Evolutionary conservation across 306 rosid genomes (phyloP).

Genomic region (Citrullus amarus): DNA sequence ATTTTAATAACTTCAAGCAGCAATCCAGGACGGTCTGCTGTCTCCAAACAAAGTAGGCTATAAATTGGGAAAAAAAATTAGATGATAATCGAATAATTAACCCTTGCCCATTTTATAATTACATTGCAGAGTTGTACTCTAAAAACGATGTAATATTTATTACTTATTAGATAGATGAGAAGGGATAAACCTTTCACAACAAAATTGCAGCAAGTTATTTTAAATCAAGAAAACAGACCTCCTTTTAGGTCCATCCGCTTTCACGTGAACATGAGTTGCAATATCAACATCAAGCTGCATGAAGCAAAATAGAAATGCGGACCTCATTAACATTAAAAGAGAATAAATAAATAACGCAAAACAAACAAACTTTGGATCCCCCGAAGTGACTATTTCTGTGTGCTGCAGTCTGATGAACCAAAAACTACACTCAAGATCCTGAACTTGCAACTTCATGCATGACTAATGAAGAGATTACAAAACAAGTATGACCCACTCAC

Average conservation of each 20-base stretch:
- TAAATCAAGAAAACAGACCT: conserved; percentile 45
- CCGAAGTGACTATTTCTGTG: not conserved
- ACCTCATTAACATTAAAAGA: not conserved
- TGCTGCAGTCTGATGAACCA: not conserved
- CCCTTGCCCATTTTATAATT: not conserved
- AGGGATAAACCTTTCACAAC: not conserved
- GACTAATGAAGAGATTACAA: not conserved
- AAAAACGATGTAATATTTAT: not conserved
- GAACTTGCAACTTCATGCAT: not conserved
- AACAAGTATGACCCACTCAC: not conserved
- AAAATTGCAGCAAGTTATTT: not conserved
- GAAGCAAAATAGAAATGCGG: conserved; percentile 9
- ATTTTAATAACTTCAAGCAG: conserved; percentile 74
- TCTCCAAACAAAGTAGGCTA: conserved; percentile 85
- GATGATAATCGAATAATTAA: conserved; percentile 15
- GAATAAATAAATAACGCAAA: too few species aligned
- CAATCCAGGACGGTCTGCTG: conserved; percentile 88
- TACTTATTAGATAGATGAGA: not conserved
- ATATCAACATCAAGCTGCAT: conserved; percentile 64
- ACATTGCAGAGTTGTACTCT: not conserved
- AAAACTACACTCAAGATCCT: not conserved
- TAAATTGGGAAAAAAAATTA: conserved; percentile 11
- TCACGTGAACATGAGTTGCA: conserved; percentile 68
- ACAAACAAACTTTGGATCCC: not conserved
- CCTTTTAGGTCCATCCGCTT: conserved; percentile 84